Evolutionary conservation across 2,329 filamentous ascomycete species (phyloP).

Genomic region (Fusarium kyushuense): DNA sequence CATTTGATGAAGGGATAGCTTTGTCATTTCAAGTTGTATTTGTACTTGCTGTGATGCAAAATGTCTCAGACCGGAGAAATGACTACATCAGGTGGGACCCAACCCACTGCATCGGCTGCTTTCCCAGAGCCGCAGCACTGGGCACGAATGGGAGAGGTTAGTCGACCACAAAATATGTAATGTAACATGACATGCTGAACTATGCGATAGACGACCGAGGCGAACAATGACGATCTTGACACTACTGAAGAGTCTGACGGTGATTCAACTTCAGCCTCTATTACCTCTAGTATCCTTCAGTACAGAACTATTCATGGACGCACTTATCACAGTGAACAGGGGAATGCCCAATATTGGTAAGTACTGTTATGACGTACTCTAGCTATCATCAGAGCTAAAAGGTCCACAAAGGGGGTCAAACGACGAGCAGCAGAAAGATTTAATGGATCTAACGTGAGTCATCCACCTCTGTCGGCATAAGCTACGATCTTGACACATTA

Average conservation of each 20-base stretch:
- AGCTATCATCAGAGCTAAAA: background rate
- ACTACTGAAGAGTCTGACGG: conserved; percentile 18
- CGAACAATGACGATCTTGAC: conserved; percentile 1
- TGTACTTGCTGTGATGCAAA: background rate
- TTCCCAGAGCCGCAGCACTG: conserved; percentile 41
- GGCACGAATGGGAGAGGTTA: conserved; percentile 34
- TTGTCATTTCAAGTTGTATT: too few relatives aligned
- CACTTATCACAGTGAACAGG: conserved; percentile 43
- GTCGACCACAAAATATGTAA: background rate
- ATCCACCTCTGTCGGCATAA: accelerated
- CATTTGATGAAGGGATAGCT: background rate
- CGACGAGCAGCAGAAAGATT: conserved; percentile 37
- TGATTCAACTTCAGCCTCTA: conserved; percentile 36
- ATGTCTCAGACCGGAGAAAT: background rate
- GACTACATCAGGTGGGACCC: background rate
- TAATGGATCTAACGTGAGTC: conserved; percentile 43
- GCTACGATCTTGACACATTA: background rate
- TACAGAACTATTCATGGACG: conserved; percentile 42
- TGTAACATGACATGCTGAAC: background rate
- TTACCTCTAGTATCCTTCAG: conserved; percentile 40
- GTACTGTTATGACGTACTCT: background rate
- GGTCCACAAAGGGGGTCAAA: conserved; percentile 35
- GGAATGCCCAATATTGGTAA: conserved; percentile 46
- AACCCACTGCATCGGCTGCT: background rate
- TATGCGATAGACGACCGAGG: background rate